A percentile compares a stretch with the other conserved stretches of the same genome.
These are phyloP conservation scores for Brassica balearica DNA, from an alignment of 441 rosid genomes.

Conservation along the genomic window DNA sequence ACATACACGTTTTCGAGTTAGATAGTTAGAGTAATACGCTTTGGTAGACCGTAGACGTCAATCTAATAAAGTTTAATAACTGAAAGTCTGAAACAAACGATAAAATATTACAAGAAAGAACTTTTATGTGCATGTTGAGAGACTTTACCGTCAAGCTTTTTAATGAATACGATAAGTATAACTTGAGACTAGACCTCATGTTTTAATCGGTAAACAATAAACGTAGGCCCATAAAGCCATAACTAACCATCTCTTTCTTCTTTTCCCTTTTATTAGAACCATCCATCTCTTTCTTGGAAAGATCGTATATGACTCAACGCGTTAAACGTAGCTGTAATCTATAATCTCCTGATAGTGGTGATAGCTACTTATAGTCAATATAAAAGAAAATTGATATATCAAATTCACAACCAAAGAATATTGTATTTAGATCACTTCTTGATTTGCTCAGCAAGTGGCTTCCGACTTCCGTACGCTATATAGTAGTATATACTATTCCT, in stretches of 20 bases:
- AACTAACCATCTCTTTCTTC: neutral
- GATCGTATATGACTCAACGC: conserved; percentile 38
- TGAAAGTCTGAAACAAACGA: neutral
- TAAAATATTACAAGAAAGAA: neutral
- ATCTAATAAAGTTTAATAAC: neutral
- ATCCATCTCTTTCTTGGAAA: conserved; percentile 34
- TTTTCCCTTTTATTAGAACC: neutral
- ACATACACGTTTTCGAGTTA: neutral
- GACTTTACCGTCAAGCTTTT: conserved; percentile 1
- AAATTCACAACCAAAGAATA: neutral
- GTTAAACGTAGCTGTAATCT: conserved; percentile 44
- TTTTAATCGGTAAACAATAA: conserved; percentile 9
- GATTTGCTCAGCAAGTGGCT: conserved; percentile 44
- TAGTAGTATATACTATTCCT: conserved; percentile 18
- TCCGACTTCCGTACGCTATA: conserved; percentile 34
- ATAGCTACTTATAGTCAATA: conserved; percentile 22
- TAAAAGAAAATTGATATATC: neutral
- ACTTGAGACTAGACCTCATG: neutral
- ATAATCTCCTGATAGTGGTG: conserved; percentile 38
- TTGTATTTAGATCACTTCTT: conserved; percentile 33
- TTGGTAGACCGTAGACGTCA: neutral
- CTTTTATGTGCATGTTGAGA: conserved; percentile 8
- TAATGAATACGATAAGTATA: neutral
- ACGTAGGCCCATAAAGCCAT: conserved; percentile 2
- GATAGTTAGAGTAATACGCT: neutral